Base-by-base conservation (phyloP, 148 eudicot species). In the Fallopia convolvulus region DNA sequence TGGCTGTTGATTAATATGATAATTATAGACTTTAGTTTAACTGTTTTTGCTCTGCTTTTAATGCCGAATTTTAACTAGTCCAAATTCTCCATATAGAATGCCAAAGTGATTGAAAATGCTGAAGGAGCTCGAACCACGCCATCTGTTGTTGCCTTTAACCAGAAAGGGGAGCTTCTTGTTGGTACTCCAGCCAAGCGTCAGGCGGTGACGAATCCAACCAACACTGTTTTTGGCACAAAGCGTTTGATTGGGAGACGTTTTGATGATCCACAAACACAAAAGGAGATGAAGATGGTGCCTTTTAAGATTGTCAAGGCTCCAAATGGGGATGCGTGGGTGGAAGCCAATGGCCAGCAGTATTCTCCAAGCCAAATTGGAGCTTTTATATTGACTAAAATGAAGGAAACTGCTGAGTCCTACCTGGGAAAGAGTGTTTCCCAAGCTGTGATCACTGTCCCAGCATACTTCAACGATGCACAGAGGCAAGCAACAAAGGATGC, bases 251-350 rank as follows among this genome's bases (percentile, higher is more conserved):
- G 91, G 71, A 84, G 91, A 70, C 87, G 84, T 17, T 88, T 83
- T 74, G 88, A 88, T 75, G 90, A 88, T 55, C 77, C 87, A 33
- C 88, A 85, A 56, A 84, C 88, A 17, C 88, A 83, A 26, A 88
- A 88, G 21, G 90, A 88, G 75, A 88, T 83, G 84, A 80, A 82
- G 39, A 85, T 85, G 88, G 90, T 85, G 39, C 90, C 90, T 0
- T 85, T 36, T 75, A 83, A 82, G 84, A 88, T 88, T 17, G 87
- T 85, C 72, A 78, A 65, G 77, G 90, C 86, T 33, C 84, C 85
- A 1, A 88, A 84, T 76, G 91, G 91, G 30, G 91, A 88, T 78
- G 91, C 89, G 12, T 88, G 91, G 91, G 89, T 88, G 30, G 91
- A 88, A 82, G 79, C 85, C n/a, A 85, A 81, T 70, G 86, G 85